Base-by-base conservation (phyloP, 2,329 filamentous ascomycete genomes). In the Elsinoe fawcettii region DNA sequence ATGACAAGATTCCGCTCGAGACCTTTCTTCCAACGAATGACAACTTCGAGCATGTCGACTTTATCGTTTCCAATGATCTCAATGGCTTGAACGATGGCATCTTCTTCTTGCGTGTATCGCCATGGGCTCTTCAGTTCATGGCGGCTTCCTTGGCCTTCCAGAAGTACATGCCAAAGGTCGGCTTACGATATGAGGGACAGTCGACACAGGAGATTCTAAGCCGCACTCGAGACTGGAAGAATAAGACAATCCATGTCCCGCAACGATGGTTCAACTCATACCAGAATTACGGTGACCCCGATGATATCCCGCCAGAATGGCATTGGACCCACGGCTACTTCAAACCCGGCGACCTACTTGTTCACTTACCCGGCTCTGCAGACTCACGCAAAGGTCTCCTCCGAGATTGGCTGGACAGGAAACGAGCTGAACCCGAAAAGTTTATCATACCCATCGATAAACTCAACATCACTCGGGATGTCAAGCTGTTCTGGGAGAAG, bases 211-310 rank as follows among this genome's bases (percentile, higher is more conserved):
- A 64, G 30, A 47, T 54, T 14, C 37, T 61, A 18, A 41, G 59
- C 30, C 59, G 58, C 23, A 39, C 16, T n/a, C 43, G 41, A 23
- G 32, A 39, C n/a, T 62, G 39, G 36, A 54, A 57, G 12, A 53
- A 37, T 30, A 41, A 47, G n/a, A 60, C 61, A 3, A 39, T 58
- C 7, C 62, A 61, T 44, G 58, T 58, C 12, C 64, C 63, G 9
- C 60, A 61, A 20, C 27, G 56, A 5, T 67, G 65, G 65, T 65
- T 62, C 60, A 66, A 66, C 49, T 61, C 63, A 5, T 64, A 61
- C 27, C 56, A 61, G 23, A 65, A 77, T 2, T 77, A 75, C 2
- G 49, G 32, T 30, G 60, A 25, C 6, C 59, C 55, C 30, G 58
- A 62, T 34, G 30, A 36, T 27, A 53, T 53, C n/a, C 49, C 49